phyloP scores from a whole-genome alignment of 148 eudicot species.

The Silene uniflora region DNA sequence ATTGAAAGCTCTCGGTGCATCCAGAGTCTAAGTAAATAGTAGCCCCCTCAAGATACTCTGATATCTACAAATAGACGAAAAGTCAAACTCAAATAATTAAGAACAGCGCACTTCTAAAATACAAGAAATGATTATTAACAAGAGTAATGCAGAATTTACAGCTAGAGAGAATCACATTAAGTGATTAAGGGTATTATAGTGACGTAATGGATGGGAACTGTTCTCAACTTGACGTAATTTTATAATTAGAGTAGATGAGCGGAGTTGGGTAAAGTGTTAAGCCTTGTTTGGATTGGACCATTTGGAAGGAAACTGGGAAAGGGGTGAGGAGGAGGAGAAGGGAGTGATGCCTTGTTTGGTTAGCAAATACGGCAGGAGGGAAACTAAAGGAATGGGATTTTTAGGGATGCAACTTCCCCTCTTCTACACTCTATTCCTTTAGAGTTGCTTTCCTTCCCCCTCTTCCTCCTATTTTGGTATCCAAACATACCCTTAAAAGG shows the following conservation, averaged over 20 bases:
- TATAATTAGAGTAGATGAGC: background rate
- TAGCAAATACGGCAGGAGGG: too few relatives aligned
- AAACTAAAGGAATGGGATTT: too few relatives aligned
- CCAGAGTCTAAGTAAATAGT: constrained; percentile 87
- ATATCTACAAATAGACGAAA: constrained; percentile 41
- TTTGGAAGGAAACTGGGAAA: too few relatives aligned
- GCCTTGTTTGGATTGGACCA: too few relatives aligned
- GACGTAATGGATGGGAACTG: background rate
- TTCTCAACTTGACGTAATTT: background rate
- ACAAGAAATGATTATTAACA: background rate
- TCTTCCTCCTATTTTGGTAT: too few relatives aligned
- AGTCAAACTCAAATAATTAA: background rate
- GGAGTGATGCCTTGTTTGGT: too few relatives aligned
- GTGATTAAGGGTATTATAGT: background rate
- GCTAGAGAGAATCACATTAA: background rate
- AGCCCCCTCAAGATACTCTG: constrained; percentile 69
- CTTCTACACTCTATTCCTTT: too few relatives aligned
- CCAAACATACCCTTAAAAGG: too few relatives aligned
- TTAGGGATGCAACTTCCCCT: too few relatives aligned
- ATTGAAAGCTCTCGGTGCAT: constrained; percentile 87
- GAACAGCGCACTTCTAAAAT: background rate
- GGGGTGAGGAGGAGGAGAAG: too few relatives aligned
- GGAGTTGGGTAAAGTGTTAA: background rate
- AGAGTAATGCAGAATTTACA: background rate
- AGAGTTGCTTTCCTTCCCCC: too few relatives aligned